Evolutionary conservation across 2,329 filamentous ascomycete species (phyloP), one percentile per base, ranked within the genome.

Genomic region (Aspergillus jensenii): DNA sequence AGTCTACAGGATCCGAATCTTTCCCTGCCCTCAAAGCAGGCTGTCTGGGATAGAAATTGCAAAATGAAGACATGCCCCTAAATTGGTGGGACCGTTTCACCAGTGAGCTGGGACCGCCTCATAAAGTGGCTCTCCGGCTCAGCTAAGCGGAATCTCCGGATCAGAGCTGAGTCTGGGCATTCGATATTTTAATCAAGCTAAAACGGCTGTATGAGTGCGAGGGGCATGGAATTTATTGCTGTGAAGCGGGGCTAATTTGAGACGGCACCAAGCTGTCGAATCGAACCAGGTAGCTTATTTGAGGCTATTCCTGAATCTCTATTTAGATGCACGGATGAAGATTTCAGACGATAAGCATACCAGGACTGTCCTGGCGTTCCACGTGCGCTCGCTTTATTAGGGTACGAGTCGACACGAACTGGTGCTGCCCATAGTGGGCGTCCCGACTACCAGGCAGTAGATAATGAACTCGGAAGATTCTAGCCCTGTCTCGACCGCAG

Each of bases 81-180:
- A 21, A 15, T 4, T 33, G 41, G 55, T 52, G 48, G 40, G 40
- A 27, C 33, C 25, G 55, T 56, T 56, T 56, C 55, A 56, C 54
- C 17, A 45, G 15, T 47, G 46, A 17, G 46, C 46, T 39, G 35
- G 35, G 21, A 27, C 48, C 35, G 21, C 48, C 48, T 37, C 21
- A 12, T 41, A 14, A 41, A 49, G n/a, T 17, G 33, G 33, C 9
- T 14, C 15, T 23, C 35, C 15, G 8, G 39, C 21, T 46, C 21
- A 17, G 3, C 12, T 37, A 44, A 44, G 41, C 31, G 40, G 49
- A 19, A 39, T 14, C 35, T 12, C 27, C 15, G 46, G 47, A 19
- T 15, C 25, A 47, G 27, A 27, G 8, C 43, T 21, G 14, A n/a
- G 19, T 11, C 6, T 4, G 39, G 39, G 5, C 9, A 15, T 14